phyloP scores from a whole-genome alignment of 768 basidiomycete genomes.

The Lentinus tigrinus region DNA sequence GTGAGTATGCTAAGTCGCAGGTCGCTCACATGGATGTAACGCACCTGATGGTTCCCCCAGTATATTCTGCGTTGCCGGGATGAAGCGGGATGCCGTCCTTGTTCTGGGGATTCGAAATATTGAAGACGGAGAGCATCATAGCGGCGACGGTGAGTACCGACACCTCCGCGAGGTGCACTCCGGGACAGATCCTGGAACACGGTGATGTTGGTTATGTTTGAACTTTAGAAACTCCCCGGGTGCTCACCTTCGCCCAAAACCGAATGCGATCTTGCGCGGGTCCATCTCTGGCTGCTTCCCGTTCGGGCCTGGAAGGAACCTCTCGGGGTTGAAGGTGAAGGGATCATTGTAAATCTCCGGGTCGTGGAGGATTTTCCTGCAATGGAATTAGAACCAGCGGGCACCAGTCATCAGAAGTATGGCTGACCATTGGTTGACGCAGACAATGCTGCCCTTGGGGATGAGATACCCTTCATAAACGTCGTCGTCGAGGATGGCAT shows the following conservation, averaged over 20 bases:
- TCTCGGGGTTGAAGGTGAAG: constrained; percentile 1
- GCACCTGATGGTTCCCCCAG: constrained; percentile 24
- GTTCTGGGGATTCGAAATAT: constrained; percentile 24
- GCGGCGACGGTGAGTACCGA: constrained; percentile 32
- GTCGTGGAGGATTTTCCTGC: constrained; percentile 28
- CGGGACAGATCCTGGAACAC: constrained; percentile 20
- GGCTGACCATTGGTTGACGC: constrained; percentile 11
- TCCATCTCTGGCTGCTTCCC: constrained; percentile 21
- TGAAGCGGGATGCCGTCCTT: constrained; percentile 9
- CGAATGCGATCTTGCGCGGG: constrained; percentile 28
- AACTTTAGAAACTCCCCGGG: too few species aligned
- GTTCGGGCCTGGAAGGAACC: not conserved
- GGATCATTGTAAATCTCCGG: constrained; percentile 2
- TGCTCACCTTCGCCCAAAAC: constrained; percentile 32
- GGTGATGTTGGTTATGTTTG: not conserved
- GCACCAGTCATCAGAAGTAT: too few species aligned
- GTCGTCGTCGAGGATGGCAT: constrained; percentile 26
- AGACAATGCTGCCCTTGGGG: constrained; percentile 25
- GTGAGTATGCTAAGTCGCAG: not conserved
- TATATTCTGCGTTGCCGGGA: constrained; percentile 15
- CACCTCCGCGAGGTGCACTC: constrained; percentile 19
- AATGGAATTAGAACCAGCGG: not conserved
- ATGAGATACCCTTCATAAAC: constrained; percentile 29
- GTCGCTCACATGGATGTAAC: not conserved
- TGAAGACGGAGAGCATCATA: constrained; percentile 34